phyloP scores from a whole-genome alignment of 768 basidiomycete species.

The Coprinopsis strossmayeri region DNA sequence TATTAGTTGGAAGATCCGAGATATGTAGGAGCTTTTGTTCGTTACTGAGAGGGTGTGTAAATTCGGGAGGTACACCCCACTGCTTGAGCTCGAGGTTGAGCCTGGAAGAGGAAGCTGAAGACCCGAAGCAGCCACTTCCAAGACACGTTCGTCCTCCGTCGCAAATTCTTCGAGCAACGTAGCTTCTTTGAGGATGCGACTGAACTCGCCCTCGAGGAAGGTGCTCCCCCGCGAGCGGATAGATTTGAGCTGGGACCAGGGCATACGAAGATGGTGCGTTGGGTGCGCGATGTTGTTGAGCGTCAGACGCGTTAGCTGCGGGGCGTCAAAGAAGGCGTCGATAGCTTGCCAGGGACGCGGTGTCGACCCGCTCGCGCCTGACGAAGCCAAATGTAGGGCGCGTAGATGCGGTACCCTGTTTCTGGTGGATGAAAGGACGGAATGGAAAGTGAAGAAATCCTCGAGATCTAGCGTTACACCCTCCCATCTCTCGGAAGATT shows the following conservation, averaged over 20 bases:
- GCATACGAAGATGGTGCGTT: slow-evolving; percentile 14
- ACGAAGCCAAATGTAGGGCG: slow-evolving; percentile 11
- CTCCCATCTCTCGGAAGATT: slow-evolving; percentile 17
- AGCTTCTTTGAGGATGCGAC: slow-evolving; percentile 13
- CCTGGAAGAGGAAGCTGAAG: no score
- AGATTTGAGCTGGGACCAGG: slow-evolving; percentile 19
- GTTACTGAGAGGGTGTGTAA: slow-evolving; percentile 14
- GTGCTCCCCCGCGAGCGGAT: slow-evolving; percentile 13
- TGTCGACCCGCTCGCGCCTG: slow-evolving; percentile 1
- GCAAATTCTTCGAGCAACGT: slow-evolving; percentile 15
- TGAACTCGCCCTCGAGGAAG: slow-evolving; percentile 21
- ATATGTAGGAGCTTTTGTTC: slow-evolving; percentile 19
- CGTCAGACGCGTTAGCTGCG: slow-evolving; percentile 13
- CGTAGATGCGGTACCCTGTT: slow-evolving; percentile 14
- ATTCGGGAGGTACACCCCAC: slow-evolving; percentile 14
- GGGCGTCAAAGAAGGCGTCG: slow-evolving; percentile 18
- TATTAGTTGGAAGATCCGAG: slow-evolving; percentile 18
- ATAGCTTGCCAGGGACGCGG: slow-evolving; percentile 8
- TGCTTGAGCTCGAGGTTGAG: not conserved
- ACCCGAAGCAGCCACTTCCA: slow-evolving; percentile 18
- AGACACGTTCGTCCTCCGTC: slow-evolving; percentile 17
- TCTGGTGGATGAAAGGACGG: slow-evolving; percentile 10
- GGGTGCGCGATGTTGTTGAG: slow-evolving; percentile 14
- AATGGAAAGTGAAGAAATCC: slow-evolving; percentile 9
- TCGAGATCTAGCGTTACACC: slow-evolving; percentile 14